Evolutionary conservation across 2,329 filamentous ascomycete species (phyloP).

Genomic region (Geosmithia putterillii): DNA sequence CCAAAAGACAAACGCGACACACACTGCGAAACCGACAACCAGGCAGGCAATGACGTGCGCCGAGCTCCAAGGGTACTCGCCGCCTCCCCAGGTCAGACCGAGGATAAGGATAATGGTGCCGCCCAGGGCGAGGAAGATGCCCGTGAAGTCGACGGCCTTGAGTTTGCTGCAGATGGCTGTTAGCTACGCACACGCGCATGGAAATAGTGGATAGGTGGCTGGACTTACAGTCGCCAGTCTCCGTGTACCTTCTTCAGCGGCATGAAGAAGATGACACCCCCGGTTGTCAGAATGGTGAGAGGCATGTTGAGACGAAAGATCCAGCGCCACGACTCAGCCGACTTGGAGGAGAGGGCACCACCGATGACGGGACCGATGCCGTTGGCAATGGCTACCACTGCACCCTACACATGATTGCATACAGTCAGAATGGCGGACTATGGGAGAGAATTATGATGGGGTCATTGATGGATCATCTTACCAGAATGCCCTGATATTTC

Average conservation of each 20-base stretch:
- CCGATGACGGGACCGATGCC: constrained; percentile 42
- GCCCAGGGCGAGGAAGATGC: constrained; percentile 30
- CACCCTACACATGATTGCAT: constrained; percentile 16
- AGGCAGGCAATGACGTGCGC: constrained; percentile 32
- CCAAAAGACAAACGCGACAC: constrained; percentile 29
- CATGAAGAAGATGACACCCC: constrained; percentile 41
- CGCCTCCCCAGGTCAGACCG: constrained; percentile 39
- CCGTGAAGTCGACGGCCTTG: constrained; percentile 36
- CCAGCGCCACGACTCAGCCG: constrained; percentile 35
- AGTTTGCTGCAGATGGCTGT: constrained; percentile 22
- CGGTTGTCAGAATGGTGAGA: constrained; percentile 31
- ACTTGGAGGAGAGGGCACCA: constrained; percentile 33
- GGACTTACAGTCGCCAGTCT: constrained; percentile 29
- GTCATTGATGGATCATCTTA: constrained; percentile 7
- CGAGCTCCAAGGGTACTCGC: constrained; percentile 33
- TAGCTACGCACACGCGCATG: background rate
- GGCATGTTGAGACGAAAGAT: constrained; percentile 43
- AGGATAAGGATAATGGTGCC: constrained; percentile 38
- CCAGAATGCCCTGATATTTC: constrained; percentile 54
- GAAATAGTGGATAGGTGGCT: background rate
- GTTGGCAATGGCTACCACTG: constrained; percentile 39
- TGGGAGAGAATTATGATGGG: background rate
- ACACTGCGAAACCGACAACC: constrained; percentile 25
- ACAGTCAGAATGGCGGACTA: background rate
- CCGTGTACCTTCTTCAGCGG: constrained; percentile 40